These are phyloP conservation scores for Canna indica DNA, from an alignment of 176 grass and related monocot species.

Conservation along the genomic window DNA sequence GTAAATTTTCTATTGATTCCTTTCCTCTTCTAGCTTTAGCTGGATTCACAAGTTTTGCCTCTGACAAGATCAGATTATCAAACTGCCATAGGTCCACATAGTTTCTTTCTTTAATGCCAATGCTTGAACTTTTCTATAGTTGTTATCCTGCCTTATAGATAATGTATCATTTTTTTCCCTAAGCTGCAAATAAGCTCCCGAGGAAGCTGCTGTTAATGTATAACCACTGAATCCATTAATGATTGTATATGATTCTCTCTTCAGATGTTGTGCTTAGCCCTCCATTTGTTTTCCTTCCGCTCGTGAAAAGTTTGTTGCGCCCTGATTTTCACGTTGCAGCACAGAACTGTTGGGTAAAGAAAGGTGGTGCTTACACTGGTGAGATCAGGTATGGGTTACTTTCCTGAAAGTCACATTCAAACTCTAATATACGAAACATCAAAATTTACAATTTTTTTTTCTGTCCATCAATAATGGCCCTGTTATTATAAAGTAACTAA, in stretches of 20 bases:
- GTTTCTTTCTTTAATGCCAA: too few relatives aligned
- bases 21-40: too few relatives aligned
- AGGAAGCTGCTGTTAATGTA: neutral
- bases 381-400: constrained; percentile 68
- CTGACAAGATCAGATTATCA: neutral
- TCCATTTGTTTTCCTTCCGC: constrained; percentile 71
- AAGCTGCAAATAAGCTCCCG: neutral
- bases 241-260: neutral
- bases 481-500: neutral
- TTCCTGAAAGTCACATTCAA: neutral
- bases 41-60: neutral
- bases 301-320: constrained; percentile 53
- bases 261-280: constrained; percentile 92
- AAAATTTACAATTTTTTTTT: neutral
- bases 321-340: constrained; percentile 65
- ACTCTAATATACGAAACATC: too few relatives aligned
- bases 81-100: too few relatives aligned
- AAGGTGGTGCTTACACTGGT: constrained; percentile 76
- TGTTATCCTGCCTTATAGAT: neutral
- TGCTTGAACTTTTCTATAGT: neutral
- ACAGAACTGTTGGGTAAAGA: constrained; percentile 91
- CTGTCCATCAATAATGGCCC: neutral
- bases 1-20: neutral
- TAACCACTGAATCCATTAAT: neutral
- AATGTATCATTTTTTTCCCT: neutral